Percentiles rank a stretch among this genome's conserved stretches.
phyloP scores from a whole-genome alignment of 73 alveolate species.

The Blepharisma japonicum region DNA sequence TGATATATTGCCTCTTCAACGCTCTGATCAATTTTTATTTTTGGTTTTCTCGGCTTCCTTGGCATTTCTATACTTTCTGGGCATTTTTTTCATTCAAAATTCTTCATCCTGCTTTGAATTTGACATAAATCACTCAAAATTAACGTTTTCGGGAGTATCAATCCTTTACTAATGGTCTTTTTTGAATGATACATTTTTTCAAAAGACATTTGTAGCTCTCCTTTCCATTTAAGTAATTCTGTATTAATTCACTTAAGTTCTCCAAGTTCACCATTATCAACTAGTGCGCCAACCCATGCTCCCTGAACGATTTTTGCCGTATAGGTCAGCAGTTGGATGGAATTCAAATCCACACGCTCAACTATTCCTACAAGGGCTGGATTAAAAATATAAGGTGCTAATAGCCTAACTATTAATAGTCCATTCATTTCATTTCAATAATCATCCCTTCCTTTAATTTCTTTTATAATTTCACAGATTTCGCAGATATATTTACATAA shows the following conservation, averaged over 20 bases:
- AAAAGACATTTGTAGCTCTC: constrained; percentile 1
- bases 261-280: constrained; percentile 15
- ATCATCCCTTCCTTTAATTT: constrained; percentile 8
- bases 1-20: background rate
- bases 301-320: constrained; percentile 14
- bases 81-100: background rate
- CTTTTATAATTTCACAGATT: constrained; percentile 18
- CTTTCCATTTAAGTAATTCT: background rate
- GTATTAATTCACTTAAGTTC: background rate
- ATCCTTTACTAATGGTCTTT: background rate
- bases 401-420: background rate
- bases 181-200: background rate
- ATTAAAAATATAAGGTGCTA: constrained; percentile 18
- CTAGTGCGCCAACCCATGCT: background rate
- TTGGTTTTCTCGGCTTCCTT: background rate
- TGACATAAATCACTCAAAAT: background rate
- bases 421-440: constrained; percentile 26
- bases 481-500: constrained; percentile 16
- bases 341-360: constrained; percentile 5
- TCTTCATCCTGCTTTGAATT: background rate
- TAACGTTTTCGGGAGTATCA: background rate
- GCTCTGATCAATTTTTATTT: background rate
- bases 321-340: constrained; percentile 6
- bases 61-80: background rate
- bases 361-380: constrained; percentile 28